phyloP scores from a whole-genome alignment of 345 rosid species.

The Brassica carinata region DNA sequence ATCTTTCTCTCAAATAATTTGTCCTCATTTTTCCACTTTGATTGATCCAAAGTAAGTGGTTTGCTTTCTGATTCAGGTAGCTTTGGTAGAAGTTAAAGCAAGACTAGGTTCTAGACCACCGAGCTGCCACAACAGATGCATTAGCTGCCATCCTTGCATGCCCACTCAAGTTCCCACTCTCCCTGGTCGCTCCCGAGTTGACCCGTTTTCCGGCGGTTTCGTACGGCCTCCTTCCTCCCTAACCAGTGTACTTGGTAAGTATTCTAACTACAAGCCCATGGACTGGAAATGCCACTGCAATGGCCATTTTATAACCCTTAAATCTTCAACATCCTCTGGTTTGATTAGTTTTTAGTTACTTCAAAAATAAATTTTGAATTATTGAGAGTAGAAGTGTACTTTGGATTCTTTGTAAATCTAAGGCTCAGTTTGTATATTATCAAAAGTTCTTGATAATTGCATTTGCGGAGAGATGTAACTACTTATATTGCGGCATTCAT shows the following conservation, averaged over 20 bases:
- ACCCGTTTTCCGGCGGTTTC: conserved; percentile 40
- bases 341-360: not conserved
- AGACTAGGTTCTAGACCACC: conserved; percentile 92
- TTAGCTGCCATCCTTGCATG: conserved; percentile 83
- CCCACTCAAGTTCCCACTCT: conserved; percentile 76
- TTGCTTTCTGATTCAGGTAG: conserved; percentile 38
- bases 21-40: not conserved
- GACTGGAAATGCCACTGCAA: conserved; percentile 90
- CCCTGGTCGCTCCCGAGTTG: conserved; percentile 44
- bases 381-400: conserved; percentile 27
- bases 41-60: not conserved
- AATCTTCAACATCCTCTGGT: not conserved
- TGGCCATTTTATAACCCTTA: conserved; percentile 75
- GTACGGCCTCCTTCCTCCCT: conserved; percentile 34
- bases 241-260: conserved; percentile 46
- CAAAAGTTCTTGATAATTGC: conserved; percentile 17
- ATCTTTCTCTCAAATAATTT: not conserved
- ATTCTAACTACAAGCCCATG: conserved; percentile 89
- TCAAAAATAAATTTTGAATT: not conserved
- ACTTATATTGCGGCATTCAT: conserved; percentile 13
- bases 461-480: not conserved
- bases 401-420: conserved; percentile 43
- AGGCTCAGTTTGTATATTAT: conserved; percentile 42
- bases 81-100: conserved; percentile 60
- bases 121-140: conserved; percentile 90